A percentile compares a stretch with the other conserved stretches of the same genome.
phyloP scores from a whole-genome alignment of 2,329 filamentous ascomycete species.

The Alternaria conjuncta region DNA sequence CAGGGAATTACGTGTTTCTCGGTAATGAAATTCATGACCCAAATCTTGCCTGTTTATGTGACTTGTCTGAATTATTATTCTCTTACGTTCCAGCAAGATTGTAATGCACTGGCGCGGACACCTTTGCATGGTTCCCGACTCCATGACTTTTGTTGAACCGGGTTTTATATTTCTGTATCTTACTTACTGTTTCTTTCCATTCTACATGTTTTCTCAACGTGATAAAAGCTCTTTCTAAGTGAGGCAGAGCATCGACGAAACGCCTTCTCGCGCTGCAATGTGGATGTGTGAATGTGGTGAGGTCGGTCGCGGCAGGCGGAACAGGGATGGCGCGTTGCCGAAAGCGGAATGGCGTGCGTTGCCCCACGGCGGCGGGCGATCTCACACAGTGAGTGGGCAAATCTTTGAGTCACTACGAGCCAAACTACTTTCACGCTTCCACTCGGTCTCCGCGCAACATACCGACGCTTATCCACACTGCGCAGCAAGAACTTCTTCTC shows the following conservation, averaged over 20 bases:
- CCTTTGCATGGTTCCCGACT: neutral
- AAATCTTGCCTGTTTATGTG: neutral
- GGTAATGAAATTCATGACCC: neutral
- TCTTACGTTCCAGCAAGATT: neutral
- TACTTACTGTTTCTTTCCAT: neutral
- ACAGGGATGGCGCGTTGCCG: neutral
- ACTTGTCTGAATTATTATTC: neutral
- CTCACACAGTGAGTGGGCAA: slow-evolving; percentile 31
- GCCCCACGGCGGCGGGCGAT: slow-evolving; percentile 23
- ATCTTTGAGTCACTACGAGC: slow-evolving; percentile 33
- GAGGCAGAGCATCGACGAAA: neutral
- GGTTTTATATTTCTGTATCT: neutral
- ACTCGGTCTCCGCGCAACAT: slow-evolving; percentile 2
- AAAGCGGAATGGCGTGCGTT: slow-evolving; percentile 2
- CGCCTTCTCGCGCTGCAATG: neutral
- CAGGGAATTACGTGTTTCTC: neutral
- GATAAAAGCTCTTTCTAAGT: neutral
- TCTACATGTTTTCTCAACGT: neutral
- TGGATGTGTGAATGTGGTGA: neutral
- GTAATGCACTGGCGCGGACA: neutral
- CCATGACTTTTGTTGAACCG: neutral
- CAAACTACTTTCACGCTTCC: slow-evolving; percentile 4
- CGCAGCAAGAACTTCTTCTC: neutral
- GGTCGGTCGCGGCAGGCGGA: neutral
- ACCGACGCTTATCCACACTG: neutral